These are phyloP conservation scores for Acacia acuminata DNA, from an alignment of 306 rosid species.

Conservation along the genomic window DNA sequence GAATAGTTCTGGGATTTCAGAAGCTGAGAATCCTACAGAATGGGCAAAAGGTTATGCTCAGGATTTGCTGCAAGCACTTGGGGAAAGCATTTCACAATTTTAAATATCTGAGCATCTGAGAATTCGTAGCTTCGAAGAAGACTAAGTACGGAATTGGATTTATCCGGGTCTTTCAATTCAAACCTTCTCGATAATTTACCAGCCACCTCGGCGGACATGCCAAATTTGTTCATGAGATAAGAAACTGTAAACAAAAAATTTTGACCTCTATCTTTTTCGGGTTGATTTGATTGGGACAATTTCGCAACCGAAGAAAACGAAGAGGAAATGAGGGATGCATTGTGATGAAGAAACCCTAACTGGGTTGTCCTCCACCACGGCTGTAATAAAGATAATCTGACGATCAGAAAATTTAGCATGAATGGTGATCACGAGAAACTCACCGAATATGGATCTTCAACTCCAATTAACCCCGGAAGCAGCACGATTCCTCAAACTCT, in stretches of 20 bases:
- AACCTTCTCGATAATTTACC: background rate
- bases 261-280: background rate
- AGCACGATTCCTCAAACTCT: no score
- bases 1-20: slow-evolving; percentile 31
- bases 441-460: background rate
- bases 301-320: no score
- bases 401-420: background rate
- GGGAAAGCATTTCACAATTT: slow-evolving; percentile 22
- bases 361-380: background rate
- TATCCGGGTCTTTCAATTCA: background rate
- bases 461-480: background rate
- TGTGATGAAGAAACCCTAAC: no score
- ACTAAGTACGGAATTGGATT: slow-evolving; percentile 27
- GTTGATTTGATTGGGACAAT: background rate
- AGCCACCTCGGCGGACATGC: slow-evolving; percentile 34
- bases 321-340: no score
- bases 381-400: background rate
- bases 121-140: slow-evolving; percentile 34
- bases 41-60: slow-evolving; percentile 35
- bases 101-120: slow-evolving; percentile 31
- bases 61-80: slow-evolving; percentile 27
- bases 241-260: slow-evolving; percentile 4
- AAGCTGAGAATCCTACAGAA: slow-evolving; percentile 39
- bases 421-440: background rate
- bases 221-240: slow-evolving; percentile 40